Percentiles rank a stretch among this genome's conserved stretches.
These are phyloP conservation scores for Helichrysum umbraculigerum DNA, from an alignment of 129 eudicot species.

Conservation along the genomic window DNA sequence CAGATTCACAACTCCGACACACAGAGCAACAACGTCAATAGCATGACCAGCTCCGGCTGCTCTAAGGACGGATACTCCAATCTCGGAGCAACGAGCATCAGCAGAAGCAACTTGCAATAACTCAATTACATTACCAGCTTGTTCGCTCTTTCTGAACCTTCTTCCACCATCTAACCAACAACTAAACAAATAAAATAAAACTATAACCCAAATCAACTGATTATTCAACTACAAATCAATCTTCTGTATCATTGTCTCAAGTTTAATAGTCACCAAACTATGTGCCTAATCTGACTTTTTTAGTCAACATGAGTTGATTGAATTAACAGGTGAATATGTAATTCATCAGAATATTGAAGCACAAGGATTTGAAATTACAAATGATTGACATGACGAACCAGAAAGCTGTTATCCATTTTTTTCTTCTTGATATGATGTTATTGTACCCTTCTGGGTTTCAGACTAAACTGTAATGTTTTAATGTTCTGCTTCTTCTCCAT, in stretches of 20 bases:
- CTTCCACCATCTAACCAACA: conserved; percentile 20
- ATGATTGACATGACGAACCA: conserved; percentile 29
- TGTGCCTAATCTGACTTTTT: background rate
- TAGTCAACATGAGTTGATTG: too few species aligned
- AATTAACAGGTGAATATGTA: background rate
- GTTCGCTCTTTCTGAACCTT: conserved; percentile 14
- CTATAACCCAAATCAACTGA: background rate
- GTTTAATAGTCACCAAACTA: too few species aligned
- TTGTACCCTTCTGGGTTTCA: background rate
- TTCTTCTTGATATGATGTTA: conserved; percentile 15
- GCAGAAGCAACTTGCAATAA: conserved; percentile 83
- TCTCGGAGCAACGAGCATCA: conserved; percentile 84
- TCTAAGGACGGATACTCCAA: conserved; percentile 62
- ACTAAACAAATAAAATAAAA: conserved; percentile 23
- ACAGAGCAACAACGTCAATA: conserved; percentile 68
- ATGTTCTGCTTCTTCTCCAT: background rate
- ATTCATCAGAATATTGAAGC: background rate
- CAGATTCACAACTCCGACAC: conserved; percentile 87
- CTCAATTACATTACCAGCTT: conserved; percentile 39
- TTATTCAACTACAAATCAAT: background rate
- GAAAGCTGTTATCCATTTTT: conserved; percentile 36
- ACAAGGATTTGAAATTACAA: conserved; percentile 28
- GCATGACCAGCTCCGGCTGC: conserved; percentile 88
- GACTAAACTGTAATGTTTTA: conserved; percentile 36
- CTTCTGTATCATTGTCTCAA: too few species aligned